phyloP scores from a whole-genome alignment of 805 yeast species.

The Metschnikowia bowlesiae region DNA sequence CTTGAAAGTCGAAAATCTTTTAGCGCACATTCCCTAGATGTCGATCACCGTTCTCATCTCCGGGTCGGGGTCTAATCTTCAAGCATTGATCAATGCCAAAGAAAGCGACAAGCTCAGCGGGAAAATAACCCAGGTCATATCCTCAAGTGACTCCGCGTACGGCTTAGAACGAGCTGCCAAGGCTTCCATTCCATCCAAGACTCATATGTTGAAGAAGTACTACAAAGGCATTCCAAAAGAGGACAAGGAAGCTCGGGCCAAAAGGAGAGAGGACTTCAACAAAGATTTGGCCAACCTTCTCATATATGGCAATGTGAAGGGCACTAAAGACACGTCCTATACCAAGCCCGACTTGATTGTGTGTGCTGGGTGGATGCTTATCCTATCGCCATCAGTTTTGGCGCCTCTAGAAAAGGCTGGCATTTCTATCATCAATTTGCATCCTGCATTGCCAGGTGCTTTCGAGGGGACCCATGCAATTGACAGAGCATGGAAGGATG shows the following conservation, averaged over 20 bases:
- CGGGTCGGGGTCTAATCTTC: slow-evolving; percentile 93
- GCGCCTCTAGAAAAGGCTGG: slow-evolving; percentile 54
- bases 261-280: slow-evolving; percentile 70
- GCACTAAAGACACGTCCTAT: slow-evolving; percentile 26
- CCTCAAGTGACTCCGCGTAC: slow-evolving; percentile 81
- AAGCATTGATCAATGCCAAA: slow-evolving; percentile 82
- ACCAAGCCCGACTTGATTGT: slow-evolving; percentile 78
- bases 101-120: slow-evolving; percentile 42
- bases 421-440: slow-evolving; percentile 84
- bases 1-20: slow-evolving; percentile 1
- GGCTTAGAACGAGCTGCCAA: slow-evolving; percentile 77
- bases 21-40: slow-evolving; percentile 7
- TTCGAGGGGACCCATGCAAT: slow-evolving; percentile 98
- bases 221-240: slow-evolving; percentile 73
- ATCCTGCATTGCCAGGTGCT: slow-evolving; percentile 96
- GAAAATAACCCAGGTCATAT: slow-evolving; percentile 69
- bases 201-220: slow-evolving; percentile 69
- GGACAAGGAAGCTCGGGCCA: slow-evolving; percentile 50
- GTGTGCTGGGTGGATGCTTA: slow-evolving; percentile 99
- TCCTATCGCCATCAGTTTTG: slow-evolving; percentile 73
- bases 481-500: slow-evolving; percentile 93
- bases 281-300: slow-evolving; percentile 70
- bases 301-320: slow-evolving; percentile 43
- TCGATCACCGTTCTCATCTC: slow-evolving; percentile 77
- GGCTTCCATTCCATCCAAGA: slow-evolving; percentile 64